Base-by-base conservation (phyloP, 108 stramenopile species). In the Ochromonas danica region DNA sequence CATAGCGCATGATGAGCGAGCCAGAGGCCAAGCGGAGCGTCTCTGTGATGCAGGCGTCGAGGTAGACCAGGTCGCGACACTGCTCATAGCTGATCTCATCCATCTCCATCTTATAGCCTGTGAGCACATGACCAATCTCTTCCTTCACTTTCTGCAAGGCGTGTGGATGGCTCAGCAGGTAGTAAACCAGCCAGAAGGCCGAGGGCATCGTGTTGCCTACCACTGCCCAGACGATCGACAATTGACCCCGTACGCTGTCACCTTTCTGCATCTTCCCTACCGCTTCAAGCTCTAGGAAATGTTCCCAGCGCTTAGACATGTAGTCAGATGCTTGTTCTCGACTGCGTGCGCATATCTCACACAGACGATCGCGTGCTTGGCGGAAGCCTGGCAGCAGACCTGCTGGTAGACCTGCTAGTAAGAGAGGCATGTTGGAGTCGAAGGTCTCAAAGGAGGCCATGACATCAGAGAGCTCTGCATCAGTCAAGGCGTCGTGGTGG, bases 201-300 rank as follows among this genome's bases (percentile, higher is more conserved):
- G 39, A 14, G 14, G 67, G 67, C 22, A 22, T 22, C 10, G 67
- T 17, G 33, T 70, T 70, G 14, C 67, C 67, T 10, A 22, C 22
- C 17, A 22, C 10, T 40, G 67, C 67, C 67, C 67, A 70, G 67
- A 70, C 22, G 17, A 70, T 70, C 22, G 67, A 70, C 14, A 70
- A 40, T 22, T 70, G 67, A 70, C 33, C 10, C 39, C 17, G 10
- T 40, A 14, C 17, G 14, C 17, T 14, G 14, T 70, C 67, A 10
- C 51, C 51, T 57, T 57, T 10, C 51, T 17, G 10, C 10, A 57
- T 57, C 22, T 10, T 10, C 17, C 22, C 22, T 57, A 17, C 51
- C 22, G 10, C 22, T 22, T 57, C 51, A 10, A 57, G 51, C 51
- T 57, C 22, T 57, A 10, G 51, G 51, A 57, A 22, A 22, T 57